phyloP scores from a whole-genome alignment of 2,329 filamentous ascomycete genomes.

The Rhinocladiella mackenziei region DNA sequence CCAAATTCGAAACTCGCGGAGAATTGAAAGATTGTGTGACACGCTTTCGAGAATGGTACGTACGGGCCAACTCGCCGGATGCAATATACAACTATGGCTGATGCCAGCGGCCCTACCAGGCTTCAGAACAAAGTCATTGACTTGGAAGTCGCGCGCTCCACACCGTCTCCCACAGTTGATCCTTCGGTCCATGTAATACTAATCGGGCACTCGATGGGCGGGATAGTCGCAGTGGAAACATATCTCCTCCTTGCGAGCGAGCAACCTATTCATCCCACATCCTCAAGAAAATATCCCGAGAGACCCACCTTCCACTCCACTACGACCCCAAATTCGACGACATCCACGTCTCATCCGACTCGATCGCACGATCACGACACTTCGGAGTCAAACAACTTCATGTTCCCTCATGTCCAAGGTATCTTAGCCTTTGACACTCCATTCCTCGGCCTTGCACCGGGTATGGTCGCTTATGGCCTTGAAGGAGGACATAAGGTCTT shows the following conservation, averaged over 20 bases:
- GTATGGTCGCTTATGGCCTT: slow-evolving; percentile 55
- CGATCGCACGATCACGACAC: slow-evolving; percentile 19
- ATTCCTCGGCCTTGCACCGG: slow-evolving; percentile 56
- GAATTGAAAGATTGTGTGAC: slow-evolving; percentile 45
- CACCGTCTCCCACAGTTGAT: slow-evolving; percentile 78
- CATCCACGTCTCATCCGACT: slow-evolving; percentile 23
- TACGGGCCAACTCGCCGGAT: too few species aligned
- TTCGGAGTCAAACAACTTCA: slow-evolving; percentile 48
- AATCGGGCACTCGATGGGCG: slow-evolving; percentile 85
- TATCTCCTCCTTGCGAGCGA: slow-evolving; percentile 71
- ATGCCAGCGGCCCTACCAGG: slow-evolving; percentile 46
- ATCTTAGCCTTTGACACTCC: slow-evolving; percentile 93
- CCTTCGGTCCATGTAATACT: slow-evolving; percentile 78
- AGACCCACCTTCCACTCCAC: slow-evolving; percentile 28
- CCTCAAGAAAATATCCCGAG: slow-evolving; percentile 29
- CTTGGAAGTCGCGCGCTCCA: slow-evolving; percentile 76
- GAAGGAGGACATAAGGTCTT: slow-evolving; percentile 80
- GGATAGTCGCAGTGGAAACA: slow-evolving; percentile 89
- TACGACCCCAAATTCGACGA: slow-evolving; percentile 25
- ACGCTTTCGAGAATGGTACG: slow-evolving; percentile 47
- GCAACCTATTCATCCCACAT: slow-evolving; percentile 45
- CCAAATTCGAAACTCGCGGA: slow-evolving; percentile 49
- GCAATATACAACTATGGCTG: too few species aligned
- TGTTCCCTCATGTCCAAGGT: slow-evolving; percentile 91
- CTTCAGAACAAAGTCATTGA: slow-evolving; percentile 91